Percentiles rank a stretch among this genome's conserved stretches.
Conservation (phyloP, 768 basidiomycete species). For the Lenzites betulinus region DNA sequence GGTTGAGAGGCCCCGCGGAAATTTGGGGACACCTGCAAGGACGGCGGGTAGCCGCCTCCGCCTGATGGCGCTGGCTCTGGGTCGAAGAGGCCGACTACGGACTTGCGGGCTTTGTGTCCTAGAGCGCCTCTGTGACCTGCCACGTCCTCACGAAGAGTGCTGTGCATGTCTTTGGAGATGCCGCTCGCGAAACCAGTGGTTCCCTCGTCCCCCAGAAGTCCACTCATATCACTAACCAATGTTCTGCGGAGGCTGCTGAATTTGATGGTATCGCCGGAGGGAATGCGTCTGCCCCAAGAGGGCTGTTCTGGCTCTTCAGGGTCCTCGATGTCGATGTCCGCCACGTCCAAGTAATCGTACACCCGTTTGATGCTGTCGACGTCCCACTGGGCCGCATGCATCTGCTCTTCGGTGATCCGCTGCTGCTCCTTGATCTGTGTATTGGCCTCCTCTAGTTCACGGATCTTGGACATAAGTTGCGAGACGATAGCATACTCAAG, state of each 20-base stretch:
- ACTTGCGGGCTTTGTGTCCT: constrained; percentile 44
- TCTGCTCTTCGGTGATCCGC: constrained; percentile 55
- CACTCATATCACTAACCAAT: constrained; percentile 39
- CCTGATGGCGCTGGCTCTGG: not conserved
- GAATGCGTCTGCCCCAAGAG: not conserved
- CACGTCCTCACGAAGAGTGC: constrained; percentile 27
- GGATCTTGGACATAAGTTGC: constrained; percentile 72
- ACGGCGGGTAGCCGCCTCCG: constrained; percentile 17
- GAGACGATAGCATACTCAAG: constrained; percentile 55
- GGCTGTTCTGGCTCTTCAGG: constrained; percentile 37
- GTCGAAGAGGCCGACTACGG: constrained; percentile 67
- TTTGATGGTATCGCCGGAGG: constrained; percentile 43
- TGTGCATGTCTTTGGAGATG: constrained; percentile 29
- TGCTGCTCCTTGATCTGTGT: constrained; percentile 66
- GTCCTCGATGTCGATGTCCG: constrained; percentile 50
- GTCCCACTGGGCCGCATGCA: constrained; percentile 72
- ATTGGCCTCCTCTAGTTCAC: constrained; percentile 77
- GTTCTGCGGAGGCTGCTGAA: constrained; percentile 50
- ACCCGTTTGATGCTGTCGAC: constrained; percentile 67
- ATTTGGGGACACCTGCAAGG: constrained; percentile 16
- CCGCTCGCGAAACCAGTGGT: constrained; percentile 27
- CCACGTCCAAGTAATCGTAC: constrained; percentile 68
- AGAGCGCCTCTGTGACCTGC: not conserved
- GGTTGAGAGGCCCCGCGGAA: constrained; percentile 10
- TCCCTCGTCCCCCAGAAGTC: constrained; percentile 21